Evolutionary conservation across 371 early-diverging fungal genomes (phyloP).

Genomic region (Mucor racemosus): DNA sequence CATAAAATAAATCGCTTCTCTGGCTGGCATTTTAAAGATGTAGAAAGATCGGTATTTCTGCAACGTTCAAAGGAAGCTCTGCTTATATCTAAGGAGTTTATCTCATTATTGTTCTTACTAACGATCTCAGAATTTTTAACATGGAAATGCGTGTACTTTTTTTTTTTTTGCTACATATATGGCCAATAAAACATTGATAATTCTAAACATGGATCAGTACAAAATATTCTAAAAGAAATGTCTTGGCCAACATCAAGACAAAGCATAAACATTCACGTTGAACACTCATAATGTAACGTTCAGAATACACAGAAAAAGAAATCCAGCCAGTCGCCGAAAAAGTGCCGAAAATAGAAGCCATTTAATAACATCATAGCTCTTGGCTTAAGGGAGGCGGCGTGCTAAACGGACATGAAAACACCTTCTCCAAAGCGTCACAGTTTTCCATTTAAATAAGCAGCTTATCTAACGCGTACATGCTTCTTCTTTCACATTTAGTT

Average conservation of each 20-base stretch:
- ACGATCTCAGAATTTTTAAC: no score
- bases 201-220: no score
- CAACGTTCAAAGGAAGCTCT: no score
- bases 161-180: no score
- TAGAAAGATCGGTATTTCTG: neutral
- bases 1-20: neutral
- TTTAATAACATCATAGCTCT: neutral
- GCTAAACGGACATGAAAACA: slow-evolving; percentile 2
- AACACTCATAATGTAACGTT: neutral
- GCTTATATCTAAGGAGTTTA: no score
- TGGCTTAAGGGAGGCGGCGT: slow-evolving; percentile 1
- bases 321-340: slow-evolving; percentile 2
- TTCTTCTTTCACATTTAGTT: slow-evolving; percentile 4
- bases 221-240: neutral
- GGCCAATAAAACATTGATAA: no score
- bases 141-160: no score
- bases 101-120: no score
- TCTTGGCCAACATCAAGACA: neutral
- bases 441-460: slow-evolving; percentile 1
- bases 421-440: neutral
- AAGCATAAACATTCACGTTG: neutral
- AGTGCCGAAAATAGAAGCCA: neutral
- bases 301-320: no score
- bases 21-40: neutral
- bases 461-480: neutral